Evolutionary conservation across 2,329 filamentous ascomycete genomes (phyloP).

Genomic region (Plectosphaerella plurivora): DNA sequence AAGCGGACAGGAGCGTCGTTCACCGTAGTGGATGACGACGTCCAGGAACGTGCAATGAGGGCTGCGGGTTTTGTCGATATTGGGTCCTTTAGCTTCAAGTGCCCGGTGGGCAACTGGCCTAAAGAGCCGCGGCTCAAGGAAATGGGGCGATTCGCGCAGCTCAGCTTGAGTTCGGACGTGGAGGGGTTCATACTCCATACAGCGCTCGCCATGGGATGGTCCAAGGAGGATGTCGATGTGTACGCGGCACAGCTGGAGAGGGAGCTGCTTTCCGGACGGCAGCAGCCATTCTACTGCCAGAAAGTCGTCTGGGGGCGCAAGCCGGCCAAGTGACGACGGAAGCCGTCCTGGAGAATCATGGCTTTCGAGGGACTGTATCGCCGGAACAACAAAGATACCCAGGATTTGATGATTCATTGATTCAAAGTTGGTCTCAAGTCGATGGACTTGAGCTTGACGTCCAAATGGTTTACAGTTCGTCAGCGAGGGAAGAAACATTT

Average conservation of each 20-base stretch:
- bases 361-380: no score
- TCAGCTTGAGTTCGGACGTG: constrained; percentile 24
- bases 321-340: constrained; percentile 4
- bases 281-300: constrained; percentile 21
- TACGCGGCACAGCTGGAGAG: constrained; percentile 28
- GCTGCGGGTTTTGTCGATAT: constrained; percentile 20
- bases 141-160: constrained; percentile 27
- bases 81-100: constrained; percentile 13
- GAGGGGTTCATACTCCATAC: constrained; percentile 28
- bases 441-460: no score
- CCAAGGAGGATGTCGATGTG: constrained; percentile 23
- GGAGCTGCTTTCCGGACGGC: constrained; percentile 20
- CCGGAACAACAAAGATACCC: no score
- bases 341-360: no score
- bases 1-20: constrained; percentile 25
- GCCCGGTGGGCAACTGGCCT: constrained; percentile 35
- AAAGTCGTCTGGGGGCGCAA: constrained; percentile 24
- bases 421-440: no score
- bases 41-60: constrained; percentile 24
- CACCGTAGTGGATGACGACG: constrained; percentile 21
- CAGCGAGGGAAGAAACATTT: no score
- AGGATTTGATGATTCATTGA: no score
- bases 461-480: no score
- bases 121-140: constrained; percentile 28
- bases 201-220: constrained; percentile 29